Evolutionary conservation across 768 basidiomycete genomes (phyloP).

Genomic region (Boletales sp.): DNA sequence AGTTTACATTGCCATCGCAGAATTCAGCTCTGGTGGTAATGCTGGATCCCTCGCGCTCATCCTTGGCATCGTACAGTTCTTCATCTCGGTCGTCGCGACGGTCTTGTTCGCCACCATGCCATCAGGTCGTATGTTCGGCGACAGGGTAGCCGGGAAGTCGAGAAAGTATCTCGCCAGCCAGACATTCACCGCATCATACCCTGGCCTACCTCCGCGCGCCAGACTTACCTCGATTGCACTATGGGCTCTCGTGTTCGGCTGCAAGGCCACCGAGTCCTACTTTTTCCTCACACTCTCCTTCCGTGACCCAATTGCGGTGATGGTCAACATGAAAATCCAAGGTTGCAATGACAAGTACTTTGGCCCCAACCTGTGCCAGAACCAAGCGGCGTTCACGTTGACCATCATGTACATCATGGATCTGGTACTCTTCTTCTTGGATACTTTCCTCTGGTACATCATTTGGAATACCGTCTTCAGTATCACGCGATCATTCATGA

Average conservation of each 20-base stretch:
- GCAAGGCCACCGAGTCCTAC: constrained; percentile 96
- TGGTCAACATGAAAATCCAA: constrained; percentile 96
- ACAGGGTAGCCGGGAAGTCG: constrained; percentile 91
- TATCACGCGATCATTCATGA: constrained; percentile 80
- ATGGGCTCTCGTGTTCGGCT: constrained; percentile 92
- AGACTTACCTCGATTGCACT: constrained; percentile 78
- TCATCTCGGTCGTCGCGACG: constrained; percentile 83
- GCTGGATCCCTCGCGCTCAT: constrained; percentile 80
- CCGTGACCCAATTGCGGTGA: constrained; percentile 87
- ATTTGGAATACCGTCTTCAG: constrained; percentile 98
- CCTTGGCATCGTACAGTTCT: constrained; percentile 95
- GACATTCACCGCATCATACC: constrained; percentile 97
- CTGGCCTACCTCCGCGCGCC: constrained; percentile 53
- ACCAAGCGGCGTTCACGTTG: constrained; percentile 93
- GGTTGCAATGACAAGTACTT: constrained; percentile 86
- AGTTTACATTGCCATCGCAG: constrained; percentile 88
- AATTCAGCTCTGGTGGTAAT: constrained; percentile 51
- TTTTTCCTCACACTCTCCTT: constrained; percentile 97
- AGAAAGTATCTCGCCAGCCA: constrained; percentile 98
- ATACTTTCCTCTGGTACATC: constrained; percentile 99
- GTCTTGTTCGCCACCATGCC: constrained; percentile 89
- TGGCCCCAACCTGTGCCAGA: constrained; percentile 77
- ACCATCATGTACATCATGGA: constrained; percentile 99
- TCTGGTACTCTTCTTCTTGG: constrained; percentile 93
- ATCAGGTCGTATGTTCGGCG: constrained; percentile 98